phyloP scores from a whole-genome alignment of 1,139 yeast genomes.

The Taiozyma sp. region DNA sequence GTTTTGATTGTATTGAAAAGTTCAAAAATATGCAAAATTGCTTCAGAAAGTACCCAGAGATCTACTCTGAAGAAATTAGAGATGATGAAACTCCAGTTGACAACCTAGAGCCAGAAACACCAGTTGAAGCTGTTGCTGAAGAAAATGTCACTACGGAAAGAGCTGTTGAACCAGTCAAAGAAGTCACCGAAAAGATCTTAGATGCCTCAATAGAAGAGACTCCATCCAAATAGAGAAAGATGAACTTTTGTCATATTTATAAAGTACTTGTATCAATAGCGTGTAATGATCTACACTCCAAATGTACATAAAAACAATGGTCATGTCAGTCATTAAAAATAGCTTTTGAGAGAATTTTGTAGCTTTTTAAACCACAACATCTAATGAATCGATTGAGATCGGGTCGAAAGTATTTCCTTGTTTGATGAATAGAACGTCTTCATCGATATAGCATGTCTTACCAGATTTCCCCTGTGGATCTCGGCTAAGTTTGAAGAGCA shows the following conservation, averaged over 20 bases:
- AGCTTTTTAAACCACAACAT: neutral
- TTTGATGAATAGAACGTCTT: slow-evolving; percentile 41
- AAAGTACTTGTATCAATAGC: neutral
- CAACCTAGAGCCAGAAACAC: slow-evolving; percentile 24
- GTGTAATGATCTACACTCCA: neutral
- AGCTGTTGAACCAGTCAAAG: slow-evolving; percentile 8
- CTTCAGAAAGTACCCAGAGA: slow-evolving; percentile 90
- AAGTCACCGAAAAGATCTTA: slow-evolving; percentile 5
- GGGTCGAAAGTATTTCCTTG: slow-evolving; percentile 28
- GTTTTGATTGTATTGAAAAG: slow-evolving; percentile 91
- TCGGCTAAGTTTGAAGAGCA: slow-evolving; percentile 31
- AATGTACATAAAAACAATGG: neutral
- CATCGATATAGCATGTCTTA: slow-evolving; percentile 32
- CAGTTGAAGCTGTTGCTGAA: slow-evolving; percentile 8
- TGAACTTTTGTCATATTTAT: neutral
- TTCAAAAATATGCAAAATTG: slow-evolving; percentile 92
- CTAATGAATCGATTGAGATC: slow-evolving; percentile 17
- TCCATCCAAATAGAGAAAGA: neutral
- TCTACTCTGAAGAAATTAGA: slow-evolving; percentile 85
- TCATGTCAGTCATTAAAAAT: neutral
- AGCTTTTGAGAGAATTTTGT: neutral
- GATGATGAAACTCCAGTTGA: slow-evolving; percentile 49
- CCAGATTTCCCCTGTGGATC: slow-evolving; percentile 29
- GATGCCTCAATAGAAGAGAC: slow-evolving; percentile 5
- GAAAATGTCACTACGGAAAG: slow-evolving; percentile 8